A percentile compares a stretch with the other conserved stretches of the same genome.
phyloP scores from a whole-genome alignment of 371 early-diverging fungal species.

The Mucor indicus region DNA sequence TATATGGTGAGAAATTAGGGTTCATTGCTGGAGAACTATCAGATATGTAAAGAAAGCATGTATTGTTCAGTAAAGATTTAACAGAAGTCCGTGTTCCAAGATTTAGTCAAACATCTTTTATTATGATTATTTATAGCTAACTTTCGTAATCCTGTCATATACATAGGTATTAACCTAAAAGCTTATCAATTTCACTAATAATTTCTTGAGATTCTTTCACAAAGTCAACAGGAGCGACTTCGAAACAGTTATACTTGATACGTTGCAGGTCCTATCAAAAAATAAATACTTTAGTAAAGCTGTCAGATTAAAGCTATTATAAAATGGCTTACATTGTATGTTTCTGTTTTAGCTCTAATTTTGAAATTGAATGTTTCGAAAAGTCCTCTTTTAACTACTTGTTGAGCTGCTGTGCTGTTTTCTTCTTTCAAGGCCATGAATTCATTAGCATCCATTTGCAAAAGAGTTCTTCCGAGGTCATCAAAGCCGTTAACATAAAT shows the following conservation, averaged over 20 bases:
- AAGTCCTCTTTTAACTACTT: conserved; percentile 49
- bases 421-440: conserved; percentile 52
- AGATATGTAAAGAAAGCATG: too few species aligned
- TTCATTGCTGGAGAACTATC: too few species aligned
- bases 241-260: conserved; percentile 48
- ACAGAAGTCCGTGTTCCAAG: too few species aligned
- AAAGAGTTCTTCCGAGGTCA: conserved; percentile 66
- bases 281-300: not conserved
- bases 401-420: conserved; percentile 34
- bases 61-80: too few species aligned
- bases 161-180: conserved; percentile 10
- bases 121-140: too few species aligned
- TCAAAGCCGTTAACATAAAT: conserved; percentile 86
- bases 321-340: conserved; percentile 64
- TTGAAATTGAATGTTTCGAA: conserved; percentile 72
- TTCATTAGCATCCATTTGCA: conserved; percentile 75
- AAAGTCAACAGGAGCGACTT: conserved; percentile 57
- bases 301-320: not conserved
- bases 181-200: conserved; percentile 42
- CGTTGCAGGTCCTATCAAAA: conserved; percentile 57
- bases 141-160: too few species aligned
- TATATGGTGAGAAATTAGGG: too few species aligned
- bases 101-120: too few species aligned
- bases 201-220: conserved; percentile 56
- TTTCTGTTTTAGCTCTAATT: conserved; percentile 79